Evolutionary conservation across 2,329 filamentous ascomycete genomes (phyloP).

Genomic region (Talaromyces sp.): DNA sequence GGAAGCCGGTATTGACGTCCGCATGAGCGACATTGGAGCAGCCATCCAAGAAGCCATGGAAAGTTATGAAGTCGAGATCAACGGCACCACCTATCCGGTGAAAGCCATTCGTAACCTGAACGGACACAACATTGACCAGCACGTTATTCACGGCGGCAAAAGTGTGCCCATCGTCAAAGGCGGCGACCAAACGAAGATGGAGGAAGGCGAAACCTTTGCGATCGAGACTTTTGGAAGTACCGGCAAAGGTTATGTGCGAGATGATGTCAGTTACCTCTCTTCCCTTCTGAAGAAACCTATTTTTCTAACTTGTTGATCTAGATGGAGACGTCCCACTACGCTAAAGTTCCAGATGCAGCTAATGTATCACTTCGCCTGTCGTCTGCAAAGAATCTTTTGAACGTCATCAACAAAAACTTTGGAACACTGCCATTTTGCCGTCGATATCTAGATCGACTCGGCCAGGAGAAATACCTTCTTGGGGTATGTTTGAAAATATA

Average conservation of each 20-base stretch:
- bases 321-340: constrained; percentile 85
- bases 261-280: constrained; percentile 59
- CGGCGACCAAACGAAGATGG: constrained; percentile 88
- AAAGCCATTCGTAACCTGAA: constrained; percentile 84
- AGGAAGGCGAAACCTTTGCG: constrained; percentile 91
- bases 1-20: constrained; percentile 88
- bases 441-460: constrained; percentile 85
- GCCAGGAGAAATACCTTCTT: constrained; percentile 88
- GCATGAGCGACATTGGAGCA: constrained; percentile 78
- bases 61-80: constrained; percentile 81
- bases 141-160: constrained; percentile 86
- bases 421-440: constrained; percentile 87
- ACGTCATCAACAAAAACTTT: constrained; percentile 93
- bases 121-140: constrained; percentile 83
- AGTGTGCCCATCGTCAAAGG: constrained; percentile 91
- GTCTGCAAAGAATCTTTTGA: constrained; percentile 80
- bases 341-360: constrained; percentile 64
- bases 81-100: constrained; percentile 71
- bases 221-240: constrained; percentile 96
- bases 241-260: constrained; percentile 78
- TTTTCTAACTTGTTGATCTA: constrained; percentile 23
- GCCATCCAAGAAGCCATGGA: constrained; percentile 90
- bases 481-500: constrained; percentile 55
- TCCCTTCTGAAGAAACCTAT: neutral
- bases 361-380: constrained; percentile 71